Evolutionary conservation across 805 yeast genomes (phyloP).

Genomic region (Sungouiozyma ichnusensis): DNA sequence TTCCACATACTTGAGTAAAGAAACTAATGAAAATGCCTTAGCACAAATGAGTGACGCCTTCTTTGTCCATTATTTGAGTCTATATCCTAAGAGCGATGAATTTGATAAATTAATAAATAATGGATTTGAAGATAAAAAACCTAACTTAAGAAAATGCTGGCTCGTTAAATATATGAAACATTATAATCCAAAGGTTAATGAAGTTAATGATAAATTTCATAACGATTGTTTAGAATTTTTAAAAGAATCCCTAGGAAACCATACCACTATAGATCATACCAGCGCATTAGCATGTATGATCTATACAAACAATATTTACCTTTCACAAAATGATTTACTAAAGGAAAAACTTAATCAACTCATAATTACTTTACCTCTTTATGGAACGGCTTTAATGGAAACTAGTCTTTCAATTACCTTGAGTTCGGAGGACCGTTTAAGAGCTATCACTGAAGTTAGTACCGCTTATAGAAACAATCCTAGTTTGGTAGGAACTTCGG

Average conservation of each 20-base stretch:
- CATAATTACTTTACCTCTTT: constrained; percentile 10
- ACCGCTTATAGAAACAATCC: constrained; percentile 30
- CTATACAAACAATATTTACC: constrained; percentile 13
- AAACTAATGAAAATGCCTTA: constrained; percentile 62
- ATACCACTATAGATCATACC: constrained; percentile 34
- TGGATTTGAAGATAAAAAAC: constrained; percentile 60
- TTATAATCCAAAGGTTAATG: constrained; percentile 28
- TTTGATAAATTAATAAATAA: constrained; percentile 31
- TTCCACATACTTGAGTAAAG: constrained; percentile 51
- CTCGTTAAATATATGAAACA: constrained; percentile 32
- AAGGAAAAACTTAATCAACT: constrained; percentile 6
- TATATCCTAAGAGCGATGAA: constrained; percentile 18
- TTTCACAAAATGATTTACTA: constrained; percentile 3
- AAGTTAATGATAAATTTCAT: constrained; percentile 23
- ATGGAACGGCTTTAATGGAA: constrained; percentile 43
- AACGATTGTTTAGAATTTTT: constrained; percentile 23
- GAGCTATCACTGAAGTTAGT: constrained; percentile 28
- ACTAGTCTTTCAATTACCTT: constrained; percentile 35
- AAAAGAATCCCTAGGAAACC: constrained; percentile 27
- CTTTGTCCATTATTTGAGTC: constrained; percentile 33
- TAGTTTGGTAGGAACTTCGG: constrained; percentile 32
- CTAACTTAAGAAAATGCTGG: constrained; percentile 61
- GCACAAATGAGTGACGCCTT: constrained; percentile 39
- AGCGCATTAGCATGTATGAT: constrained; percentile 17
- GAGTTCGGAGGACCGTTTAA: constrained; percentile 27